These are phyloP conservation scores for Pseudozyma pruni DNA, from an alignment of 1,284 basidiomycete species.

Conservation along the genomic window DNA sequence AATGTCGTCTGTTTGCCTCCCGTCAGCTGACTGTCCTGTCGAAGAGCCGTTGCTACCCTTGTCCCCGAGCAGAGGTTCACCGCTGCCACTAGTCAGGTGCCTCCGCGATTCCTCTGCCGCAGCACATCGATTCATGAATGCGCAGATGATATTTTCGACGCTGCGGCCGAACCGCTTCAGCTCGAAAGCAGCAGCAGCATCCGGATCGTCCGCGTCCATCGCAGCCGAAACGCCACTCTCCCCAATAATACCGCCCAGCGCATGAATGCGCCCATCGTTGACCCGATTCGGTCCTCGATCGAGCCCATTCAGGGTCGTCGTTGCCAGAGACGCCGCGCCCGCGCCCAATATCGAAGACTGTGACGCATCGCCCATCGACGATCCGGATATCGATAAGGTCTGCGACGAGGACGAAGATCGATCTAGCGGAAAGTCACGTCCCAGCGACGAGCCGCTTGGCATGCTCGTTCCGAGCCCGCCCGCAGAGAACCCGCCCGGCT, in stretches of 20 bases:
- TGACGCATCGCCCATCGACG: constrained; percentile 10
- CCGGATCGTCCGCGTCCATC: constrained; percentile 55
- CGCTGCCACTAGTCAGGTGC: not conserved
- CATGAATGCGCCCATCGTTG: constrained; percentile 48
- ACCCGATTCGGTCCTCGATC: constrained; percentile 53
- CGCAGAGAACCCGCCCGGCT: constrained; percentile 29
- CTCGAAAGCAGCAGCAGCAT: constrained; percentile 53
- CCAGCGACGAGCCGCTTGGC: not conserved
- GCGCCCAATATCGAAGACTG: constrained; percentile 5
- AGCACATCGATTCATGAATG: constrained; percentile 58
- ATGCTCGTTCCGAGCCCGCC: not conserved
- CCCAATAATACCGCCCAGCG: constrained; percentile 52
- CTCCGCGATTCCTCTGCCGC: constrained; percentile 15
- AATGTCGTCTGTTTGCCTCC: not conserved
- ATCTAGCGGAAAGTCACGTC: constrained; percentile 17
- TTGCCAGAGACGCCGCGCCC: constrained; percentile 6
- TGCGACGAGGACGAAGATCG: not conserved
- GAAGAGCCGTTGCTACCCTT: not conserved
- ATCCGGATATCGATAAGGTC: constrained; percentile 1
- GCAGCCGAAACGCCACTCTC: constrained; percentile 45
- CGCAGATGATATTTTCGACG: constrained; percentile 63
- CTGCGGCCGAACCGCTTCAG: constrained; percentile 58
- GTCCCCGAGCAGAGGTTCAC: not conserved
- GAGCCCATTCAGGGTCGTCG: constrained; percentile 9
- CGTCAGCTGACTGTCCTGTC: not conserved